Evolutionary conservation across 2,329 filamentous ascomycete genomes (phyloP).

Genomic region (Botrytis fabae): DNA sequence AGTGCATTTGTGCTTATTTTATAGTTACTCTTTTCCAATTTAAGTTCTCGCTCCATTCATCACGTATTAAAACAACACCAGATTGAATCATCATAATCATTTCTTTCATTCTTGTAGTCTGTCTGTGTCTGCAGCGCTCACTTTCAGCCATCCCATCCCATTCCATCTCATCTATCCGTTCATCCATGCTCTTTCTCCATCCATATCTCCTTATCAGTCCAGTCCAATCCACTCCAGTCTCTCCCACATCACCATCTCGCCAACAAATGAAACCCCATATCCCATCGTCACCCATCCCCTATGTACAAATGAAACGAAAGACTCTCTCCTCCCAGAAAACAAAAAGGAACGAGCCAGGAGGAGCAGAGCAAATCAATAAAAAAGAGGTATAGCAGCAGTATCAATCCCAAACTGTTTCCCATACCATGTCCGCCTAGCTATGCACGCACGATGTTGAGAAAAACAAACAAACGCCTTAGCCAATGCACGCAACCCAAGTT

Average conservation of each 20-base stretch:
- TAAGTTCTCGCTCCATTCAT: background rate
- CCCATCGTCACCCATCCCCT: slow-evolving; percentile 6
- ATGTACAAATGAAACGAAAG: slow-evolving; percentile 11
- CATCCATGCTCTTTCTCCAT: slow-evolving; percentile 12
- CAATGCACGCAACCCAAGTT: slow-evolving; percentile 30
- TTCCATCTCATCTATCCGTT: background rate
- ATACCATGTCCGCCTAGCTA: slow-evolving; percentile 18
- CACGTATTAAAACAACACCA: background rate
- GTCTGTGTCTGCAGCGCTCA: slow-evolving; percentile 9
- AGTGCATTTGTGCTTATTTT: background rate
- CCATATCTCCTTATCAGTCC: background rate
- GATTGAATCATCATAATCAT: slow-evolving; percentile 14
- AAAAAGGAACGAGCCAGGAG: slow-evolving; percentile 1
- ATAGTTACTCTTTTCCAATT: background rate
- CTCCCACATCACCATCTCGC: background rate
- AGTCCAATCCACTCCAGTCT: background rate
- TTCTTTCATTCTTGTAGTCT: slow-evolving; percentile 7
- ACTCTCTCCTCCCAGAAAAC: background rate
- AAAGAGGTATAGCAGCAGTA: slow-evolving; percentile 18
- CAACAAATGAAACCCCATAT: slow-evolving; percentile 4
- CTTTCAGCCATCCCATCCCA: slow-evolving; percentile 3
- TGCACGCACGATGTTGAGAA: slow-evolving; percentile 16
- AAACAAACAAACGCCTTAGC: slow-evolving; percentile 25
- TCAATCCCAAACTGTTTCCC: slow-evolving; percentile 18
- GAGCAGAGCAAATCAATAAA: slow-evolving; percentile 12